A percentile compares a stretch with the other conserved stretches of the same genome.
Evolutionary conservation across 108 stramenopile genomes (phyloP).

Genomic region (Thalassiosira profunda): DNA sequence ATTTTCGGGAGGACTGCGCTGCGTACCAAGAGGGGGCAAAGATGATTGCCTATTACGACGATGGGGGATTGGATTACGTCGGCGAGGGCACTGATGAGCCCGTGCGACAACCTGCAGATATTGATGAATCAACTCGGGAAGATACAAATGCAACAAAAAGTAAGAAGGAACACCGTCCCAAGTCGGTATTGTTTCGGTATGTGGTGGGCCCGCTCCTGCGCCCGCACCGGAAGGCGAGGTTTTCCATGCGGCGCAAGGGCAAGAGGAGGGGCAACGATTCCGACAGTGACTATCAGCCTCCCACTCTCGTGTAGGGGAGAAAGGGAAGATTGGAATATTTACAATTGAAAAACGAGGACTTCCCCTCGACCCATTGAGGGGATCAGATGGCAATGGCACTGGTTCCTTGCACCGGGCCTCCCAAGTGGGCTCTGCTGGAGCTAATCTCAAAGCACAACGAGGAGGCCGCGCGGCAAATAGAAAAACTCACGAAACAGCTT

Average conservation of each 20-base stretch:
- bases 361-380: neutral
- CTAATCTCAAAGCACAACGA: too few species aligned
- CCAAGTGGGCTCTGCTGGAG: too few species aligned
- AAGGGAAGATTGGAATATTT: neutral
- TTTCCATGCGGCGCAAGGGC: constrained; percentile 18
- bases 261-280: neutral
- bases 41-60: constrained; percentile 10
- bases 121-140: neutral
- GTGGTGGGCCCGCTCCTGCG: constrained; percentile 15
- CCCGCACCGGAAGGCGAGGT: neutral
- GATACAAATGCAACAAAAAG: neutral
- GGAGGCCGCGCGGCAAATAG: too few species aligned
- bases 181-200: constrained; percentile 28
- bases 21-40: constrained; percentile 16
- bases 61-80: neutral
- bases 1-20: constrained; percentile 25
- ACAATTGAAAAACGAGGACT: neutral
- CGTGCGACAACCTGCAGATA: neutral
- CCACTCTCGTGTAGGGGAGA: neutral
- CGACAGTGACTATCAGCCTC: neutral
- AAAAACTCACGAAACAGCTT: too few species aligned
- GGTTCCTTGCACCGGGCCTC: too few species aligned
- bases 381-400: neutral
- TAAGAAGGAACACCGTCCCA: constrained; percentile 8
- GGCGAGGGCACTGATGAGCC: neutral